Percentiles rank a stretch among this genome's conserved stretches.
Conservation (phyloP, 2,329 filamentous ascomycete species). For the Lachnellula hyalina region DNA sequence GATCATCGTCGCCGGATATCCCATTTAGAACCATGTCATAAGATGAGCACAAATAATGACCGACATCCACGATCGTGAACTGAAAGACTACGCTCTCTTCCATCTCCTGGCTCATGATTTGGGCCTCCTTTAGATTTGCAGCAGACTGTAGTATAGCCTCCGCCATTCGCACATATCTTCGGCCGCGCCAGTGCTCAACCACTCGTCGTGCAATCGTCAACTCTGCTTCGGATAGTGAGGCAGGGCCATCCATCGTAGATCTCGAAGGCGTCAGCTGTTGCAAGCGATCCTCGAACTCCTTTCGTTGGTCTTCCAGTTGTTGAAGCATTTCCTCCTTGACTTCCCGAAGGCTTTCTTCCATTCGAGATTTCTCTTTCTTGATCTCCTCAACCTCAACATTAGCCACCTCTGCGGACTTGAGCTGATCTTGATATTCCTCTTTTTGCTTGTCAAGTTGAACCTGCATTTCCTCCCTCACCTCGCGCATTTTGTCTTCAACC, state of each 20-base stretch:
- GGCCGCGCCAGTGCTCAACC: slow-evolving; percentile 70
- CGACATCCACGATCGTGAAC: slow-evolving; percentile 84
- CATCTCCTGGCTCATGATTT: slow-evolving; percentile 96
- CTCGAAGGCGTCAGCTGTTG: slow-evolving; percentile 67
- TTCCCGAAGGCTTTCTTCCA: slow-evolving; percentile 74
- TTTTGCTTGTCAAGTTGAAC: slow-evolving; percentile 76
- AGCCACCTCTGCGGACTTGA: slow-evolving; percentile 68
- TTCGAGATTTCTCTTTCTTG: slow-evolving; percentile 72
- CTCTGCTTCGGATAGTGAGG: slow-evolving; percentile 61
- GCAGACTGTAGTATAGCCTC: slow-evolving; percentile 87
- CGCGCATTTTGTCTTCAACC: slow-evolving; percentile 67
- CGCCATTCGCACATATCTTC: slow-evolving; percentile 89
- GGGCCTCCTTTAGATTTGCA: slow-evolving; percentile 84
- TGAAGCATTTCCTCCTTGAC: slow-evolving; percentile 86
- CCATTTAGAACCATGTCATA: slow-evolving; percentile 96
- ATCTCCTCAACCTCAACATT: slow-evolving; percentile 79
- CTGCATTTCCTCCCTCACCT: slow-evolving; percentile 79
- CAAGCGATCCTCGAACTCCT: slow-evolving; percentile 78
- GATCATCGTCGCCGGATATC: slow-evolving; percentile 75
- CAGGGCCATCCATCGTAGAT: slow-evolving; percentile 36
- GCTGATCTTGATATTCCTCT: slow-evolving; percentile 72
- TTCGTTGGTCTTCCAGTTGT: slow-evolving; percentile 76
- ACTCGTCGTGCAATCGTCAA: slow-evolving; percentile 62
- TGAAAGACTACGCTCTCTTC: slow-evolving; percentile 92
- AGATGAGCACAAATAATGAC: slow-evolving; percentile 83